Evolutionary conservation across 1,284 basidiomycete genomes (phyloP), one percentile per base, ranked within the genome.

Genomic region (Ustilago shanxiensis): DNA sequence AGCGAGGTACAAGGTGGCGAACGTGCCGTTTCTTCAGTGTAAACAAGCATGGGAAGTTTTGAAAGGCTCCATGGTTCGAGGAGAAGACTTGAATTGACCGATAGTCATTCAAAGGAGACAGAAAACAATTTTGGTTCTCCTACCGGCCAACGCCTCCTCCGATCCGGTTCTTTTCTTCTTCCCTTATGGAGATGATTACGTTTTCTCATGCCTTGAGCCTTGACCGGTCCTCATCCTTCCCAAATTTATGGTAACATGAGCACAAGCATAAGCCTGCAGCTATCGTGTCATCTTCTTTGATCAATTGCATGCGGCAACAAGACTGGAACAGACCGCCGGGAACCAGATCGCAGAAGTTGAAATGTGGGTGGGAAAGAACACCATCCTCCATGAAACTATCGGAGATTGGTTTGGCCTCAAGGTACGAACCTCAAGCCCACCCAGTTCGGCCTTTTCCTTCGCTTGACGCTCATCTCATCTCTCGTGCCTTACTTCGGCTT

Each of bases 341-440:
- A 11, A 7, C 31, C 31, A 16, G 35, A 10, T 14, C 35, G 35
- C 44, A 45, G 11, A 45, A 16, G 16, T 7, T 11, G n/a, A 29
- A 39, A 58, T 59, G 56, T 59, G 18, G 56, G 56, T 50, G 31
- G 56, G 16, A 35, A 47, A 29, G 56, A 59, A 59, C 56, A 59
- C 56, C 44, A 41, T 54, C 45, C 22, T 59, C 56, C 45, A 35
- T 47, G 31, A 29, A 20, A 22, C 56, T 49, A 18, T 18, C 2
- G 45, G 56, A 49, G 45, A 16, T 4, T n/a, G 29, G 45, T 59
- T 59, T 59, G 56, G 56, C 56, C 56, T 50, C 45, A 41, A 29
- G 35, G 22, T 37, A 24, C 13, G n/a, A 54, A 39, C 31, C 52
- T 35, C 52, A 35, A 54, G n/a, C n/a, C 50, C 50, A 52, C 50